Conservation (phyloP, 2,329 filamentous ascomycete genomes). For the Nigrospora sphaerica region DNA sequence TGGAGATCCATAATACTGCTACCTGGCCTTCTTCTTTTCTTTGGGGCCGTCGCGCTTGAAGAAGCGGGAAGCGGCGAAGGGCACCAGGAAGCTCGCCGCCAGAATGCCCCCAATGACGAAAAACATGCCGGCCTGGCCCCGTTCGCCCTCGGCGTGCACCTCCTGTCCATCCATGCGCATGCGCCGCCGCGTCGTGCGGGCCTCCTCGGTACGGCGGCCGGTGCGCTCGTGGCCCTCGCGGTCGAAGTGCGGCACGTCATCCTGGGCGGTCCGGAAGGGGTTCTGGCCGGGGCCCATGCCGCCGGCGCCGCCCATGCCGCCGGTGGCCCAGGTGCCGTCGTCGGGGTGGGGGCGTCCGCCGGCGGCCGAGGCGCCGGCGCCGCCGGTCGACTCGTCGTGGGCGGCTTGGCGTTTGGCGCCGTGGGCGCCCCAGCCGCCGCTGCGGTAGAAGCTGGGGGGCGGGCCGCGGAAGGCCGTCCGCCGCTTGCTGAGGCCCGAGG, state of each 20-base stretch:
- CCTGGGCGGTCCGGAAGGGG: conserved; percentile 31
- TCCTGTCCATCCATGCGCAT: conserved; percentile 19
- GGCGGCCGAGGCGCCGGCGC: conserved; percentile 4
- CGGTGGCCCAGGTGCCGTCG: conserved; percentile 2
- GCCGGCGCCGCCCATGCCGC: conserved; percentile 14
- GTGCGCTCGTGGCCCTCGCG: conserved; percentile 64
- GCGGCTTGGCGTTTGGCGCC: conserved; percentile 49
- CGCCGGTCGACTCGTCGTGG: conserved; percentile 31
- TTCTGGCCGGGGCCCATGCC: conserved; percentile 57
- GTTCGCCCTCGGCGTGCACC: conserved; percentile 31
- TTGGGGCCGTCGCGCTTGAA: conserved; percentile 12
- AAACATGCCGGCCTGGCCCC: conserved; percentile 35
- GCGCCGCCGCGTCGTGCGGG: conserved; percentile 31
- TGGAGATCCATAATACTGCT: too few species aligned
- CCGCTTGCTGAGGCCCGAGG: conserved; percentile 73
- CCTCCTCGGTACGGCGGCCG: conserved; percentile 55
- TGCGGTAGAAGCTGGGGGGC: conserved; percentile 81
- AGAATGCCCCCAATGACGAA: conserved; percentile 42
- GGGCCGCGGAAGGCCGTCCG: conserved; percentile 74
- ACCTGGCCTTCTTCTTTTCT: conserved; percentile 9
- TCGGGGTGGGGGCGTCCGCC: conserved; percentile 7
- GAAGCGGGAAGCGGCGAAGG: conserved; percentile 31
- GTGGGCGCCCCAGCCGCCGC: conserved; percentile 69
- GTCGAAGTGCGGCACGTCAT: conserved; percentile 73
- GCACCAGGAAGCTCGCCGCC: conserved; percentile 36